A percentile compares a stretch with the other conserved stretches of the same genome.
Evolutionary conservation across 371 early-diverging fungal genomes (phyloP).

Genomic region (Mortierella sp.): DNA sequence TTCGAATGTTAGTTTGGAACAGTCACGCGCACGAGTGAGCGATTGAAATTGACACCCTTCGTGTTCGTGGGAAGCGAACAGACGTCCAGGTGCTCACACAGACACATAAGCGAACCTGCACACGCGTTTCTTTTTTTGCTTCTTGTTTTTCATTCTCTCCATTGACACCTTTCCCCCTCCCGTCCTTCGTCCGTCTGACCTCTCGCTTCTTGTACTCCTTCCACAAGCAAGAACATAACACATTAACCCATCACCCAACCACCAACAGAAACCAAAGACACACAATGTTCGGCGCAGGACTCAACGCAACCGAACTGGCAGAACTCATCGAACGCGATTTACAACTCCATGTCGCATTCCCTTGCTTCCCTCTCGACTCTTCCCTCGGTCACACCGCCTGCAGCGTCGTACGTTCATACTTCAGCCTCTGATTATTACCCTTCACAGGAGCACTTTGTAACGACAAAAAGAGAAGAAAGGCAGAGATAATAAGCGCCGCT

Average conservation of each 20-base stretch:
- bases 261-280: not conserved
- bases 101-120: not conserved
- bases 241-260: not conserved
- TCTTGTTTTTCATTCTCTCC: not conserved
- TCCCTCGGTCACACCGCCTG: constrained; percentile 69
- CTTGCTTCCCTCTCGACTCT: constrained; percentile 68
- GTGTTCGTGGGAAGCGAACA: not conserved
- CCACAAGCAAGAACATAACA: not conserved
- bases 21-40: not conserved
- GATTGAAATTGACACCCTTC: not conserved
- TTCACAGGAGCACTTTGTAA: not conserved
- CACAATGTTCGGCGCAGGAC: constrained; percentile 49
- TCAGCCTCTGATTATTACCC: not conserved
- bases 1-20: not conserved
- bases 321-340: constrained; percentile 66
- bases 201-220: not conserved
- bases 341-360: constrained; percentile 73
- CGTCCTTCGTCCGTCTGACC: not conserved
- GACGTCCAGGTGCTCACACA: not conserved
- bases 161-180: not conserved
- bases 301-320: constrained; percentile 47
- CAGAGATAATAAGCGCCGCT: not conserved
- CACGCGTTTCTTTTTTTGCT: not conserved
- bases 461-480: not conserved
- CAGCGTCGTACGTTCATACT: constrained; percentile 66